Percentiles rank a stretch among this genome's conserved stretches.
These are phyloP conservation scores for Yamadazyma songkhlaensis DNA, from an alignment of 1,139 yeast genomes.

Conservation along the genomic window DNA sequence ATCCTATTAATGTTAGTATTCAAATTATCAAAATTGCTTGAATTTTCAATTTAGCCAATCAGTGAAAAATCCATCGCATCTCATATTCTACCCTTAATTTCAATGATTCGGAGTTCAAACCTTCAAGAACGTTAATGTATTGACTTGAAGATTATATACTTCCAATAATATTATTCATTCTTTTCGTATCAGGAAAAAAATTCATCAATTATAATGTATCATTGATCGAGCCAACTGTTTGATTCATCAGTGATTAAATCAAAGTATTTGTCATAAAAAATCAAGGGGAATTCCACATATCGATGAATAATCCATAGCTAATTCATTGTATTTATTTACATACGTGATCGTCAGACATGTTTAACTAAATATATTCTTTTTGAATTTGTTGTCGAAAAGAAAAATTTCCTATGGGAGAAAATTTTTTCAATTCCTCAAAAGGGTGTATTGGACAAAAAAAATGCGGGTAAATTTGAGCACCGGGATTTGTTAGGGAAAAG, in stretches of 20 bases:
- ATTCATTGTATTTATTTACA: background rate
- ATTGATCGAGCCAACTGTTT: no score
- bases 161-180: no score
- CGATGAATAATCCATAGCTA: background rate
- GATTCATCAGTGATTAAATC: no score
- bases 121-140: no score
- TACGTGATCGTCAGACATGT: conserved; percentile 10
- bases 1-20: conserved; percentile 58
- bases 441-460: background rate
- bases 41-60: background rate
- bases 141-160: no score
- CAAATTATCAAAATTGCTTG: background rate
- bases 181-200: no score
- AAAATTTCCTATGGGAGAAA: conserved; percentile 3
- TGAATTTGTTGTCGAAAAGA: conserved; percentile 7
- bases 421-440: conserved; percentile 2
- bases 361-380: conserved; percentile 6
- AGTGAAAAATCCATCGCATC: background rate
- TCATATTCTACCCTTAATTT: background rate
- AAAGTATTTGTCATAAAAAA: no score
- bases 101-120: no score
- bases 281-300: no score
- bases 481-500: no score
- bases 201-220: no score
- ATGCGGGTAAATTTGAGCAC: conserved; percentile 5